Evolutionary conservation across 805 yeast species (phyloP).

Genomic region (Ogataea kodamae): DNA sequence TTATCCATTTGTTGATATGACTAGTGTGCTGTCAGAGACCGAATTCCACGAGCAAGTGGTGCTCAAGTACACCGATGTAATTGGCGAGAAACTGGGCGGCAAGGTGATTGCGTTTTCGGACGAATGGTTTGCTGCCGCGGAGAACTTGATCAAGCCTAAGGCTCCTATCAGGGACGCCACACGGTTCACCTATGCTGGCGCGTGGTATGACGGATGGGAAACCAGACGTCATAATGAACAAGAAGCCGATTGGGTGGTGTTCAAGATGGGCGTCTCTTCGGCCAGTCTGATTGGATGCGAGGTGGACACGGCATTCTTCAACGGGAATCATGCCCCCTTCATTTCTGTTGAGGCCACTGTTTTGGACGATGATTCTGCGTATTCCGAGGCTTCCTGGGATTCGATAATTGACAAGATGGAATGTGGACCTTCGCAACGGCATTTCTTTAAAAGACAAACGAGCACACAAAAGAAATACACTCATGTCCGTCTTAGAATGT

Average conservation of each 20-base stretch:
- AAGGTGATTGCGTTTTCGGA: conserved; percentile 66
- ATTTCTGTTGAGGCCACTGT: conserved; percentile 76
- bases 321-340: conserved; percentile 92
- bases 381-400: conserved; percentile 56
- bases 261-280: conserved; percentile 77
- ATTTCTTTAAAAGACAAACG: conserved; percentile 64
- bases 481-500: conserved; percentile 83
- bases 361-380: conserved; percentile 34
- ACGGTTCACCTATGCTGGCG: conserved; percentile 78
- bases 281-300: conserved; percentile 82
- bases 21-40: conserved; percentile 27
- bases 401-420: conserved; percentile 62
- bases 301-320: conserved; percentile 89
- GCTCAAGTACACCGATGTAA: conserved; percentile 62
- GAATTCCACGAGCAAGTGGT: conserved; percentile 47
- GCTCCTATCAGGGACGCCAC: conserved; percentile 81
- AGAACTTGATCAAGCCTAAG: conserved; percentile 75
- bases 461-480: conserved; percentile 66
- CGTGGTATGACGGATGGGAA: conserved; percentile 99
- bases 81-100: conserved; percentile 84
- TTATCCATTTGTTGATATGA: conserved; percentile 1
- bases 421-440: conserved; percentile 88
- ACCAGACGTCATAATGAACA: conserved; percentile 88
- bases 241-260: conserved; percentile 83
- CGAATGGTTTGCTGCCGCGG: conserved; percentile 95